Evolutionary conservation across 1,284 basidiomycete genomes (phyloP), one percentile per base, ranked within the genome.

Genomic region (Puccinia novopanici): DNA sequence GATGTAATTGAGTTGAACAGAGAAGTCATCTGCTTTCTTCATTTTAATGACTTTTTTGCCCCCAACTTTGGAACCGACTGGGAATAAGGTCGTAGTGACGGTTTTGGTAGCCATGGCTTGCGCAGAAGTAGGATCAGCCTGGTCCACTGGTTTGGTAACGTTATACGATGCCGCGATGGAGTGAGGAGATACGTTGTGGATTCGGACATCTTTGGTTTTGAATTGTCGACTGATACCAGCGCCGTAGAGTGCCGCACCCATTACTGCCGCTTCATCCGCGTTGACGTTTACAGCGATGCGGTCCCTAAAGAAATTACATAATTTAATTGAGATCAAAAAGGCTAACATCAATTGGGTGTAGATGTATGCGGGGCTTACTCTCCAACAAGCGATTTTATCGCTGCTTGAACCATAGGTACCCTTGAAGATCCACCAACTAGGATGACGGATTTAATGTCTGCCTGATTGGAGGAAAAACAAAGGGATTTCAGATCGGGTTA

Each of bases 211-310:
- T 88, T 99, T 99, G 82, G 96, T 98, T 87, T 93, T 93, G 89
- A 98, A 98, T 85, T 94, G 93, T 55, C 92, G 89, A 84, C 92
- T 94, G 71, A 95, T 89, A 45, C 90, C 89, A 3, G 97, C 97
- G 30, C 95, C 97, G 83, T 97, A 92, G 77, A 98, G 91, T 2
- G 93, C 97, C 5, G 96, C 95, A 68, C 90, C 89, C 75, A 99
- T 90, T 19, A 98, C 96, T 15, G 93, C 92, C 0, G 95, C 94
- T 88, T 99, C 96, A 85, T 99, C 97, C 0, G 96, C 92, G 85
- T 99, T 99, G 78, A 99, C 93, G 84, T 98, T 98, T 84, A 92
- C 89, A 9, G 94, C 93, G 82, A 97, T 92, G 85, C 92, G 92
- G 80, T 90, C 89, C 67, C 90, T 91, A 82, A n/a, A n/a, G 2